phyloP scores from a whole-genome alignment of 73 alveolate species.

The Paramecium octaurelia region DNA sequence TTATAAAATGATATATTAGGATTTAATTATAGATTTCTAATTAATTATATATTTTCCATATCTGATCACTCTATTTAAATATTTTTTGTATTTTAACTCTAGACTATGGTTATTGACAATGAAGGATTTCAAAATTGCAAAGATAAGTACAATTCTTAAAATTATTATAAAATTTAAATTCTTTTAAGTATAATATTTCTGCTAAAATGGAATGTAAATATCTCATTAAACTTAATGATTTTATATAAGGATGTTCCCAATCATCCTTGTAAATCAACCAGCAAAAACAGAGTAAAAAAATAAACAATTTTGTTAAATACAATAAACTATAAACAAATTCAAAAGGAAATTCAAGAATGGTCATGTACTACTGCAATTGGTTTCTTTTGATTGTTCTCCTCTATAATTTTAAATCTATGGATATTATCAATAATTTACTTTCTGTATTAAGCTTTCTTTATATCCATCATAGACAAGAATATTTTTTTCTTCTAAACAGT shows the following conservation, averaged over 20 bases:
- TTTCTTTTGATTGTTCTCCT: not conserved
- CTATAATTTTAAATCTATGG: not conserved
- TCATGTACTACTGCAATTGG: not conserved
- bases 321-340: not conserved
- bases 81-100: not conserved
- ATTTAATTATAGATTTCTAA: not conserved
- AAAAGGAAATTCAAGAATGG: not conserved
- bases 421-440: not conserved
- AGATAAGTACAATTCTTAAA: not conserved
- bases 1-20: not conserved
- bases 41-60: not conserved
- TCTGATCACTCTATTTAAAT: not conserved
- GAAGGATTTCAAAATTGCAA: not conserved
- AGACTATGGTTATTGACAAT: not conserved
- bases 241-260: not conserved
- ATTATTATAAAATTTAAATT: not conserved
- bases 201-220: not conserved
- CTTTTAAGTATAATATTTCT: not conserved
- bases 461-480: constrained; percentile 22
- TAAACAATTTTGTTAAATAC: not conserved
- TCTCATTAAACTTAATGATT: not conserved
- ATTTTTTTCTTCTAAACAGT: not conserved
- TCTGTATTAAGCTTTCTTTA: not conserved
- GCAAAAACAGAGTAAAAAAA: not conserved
- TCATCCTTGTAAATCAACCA: not conserved